These are phyloP conservation scores for Ceratocystis variospora DNA, from an alignment of 2,329 filamentous ascomycete genomes.

Conservation along the genomic window DNA sequence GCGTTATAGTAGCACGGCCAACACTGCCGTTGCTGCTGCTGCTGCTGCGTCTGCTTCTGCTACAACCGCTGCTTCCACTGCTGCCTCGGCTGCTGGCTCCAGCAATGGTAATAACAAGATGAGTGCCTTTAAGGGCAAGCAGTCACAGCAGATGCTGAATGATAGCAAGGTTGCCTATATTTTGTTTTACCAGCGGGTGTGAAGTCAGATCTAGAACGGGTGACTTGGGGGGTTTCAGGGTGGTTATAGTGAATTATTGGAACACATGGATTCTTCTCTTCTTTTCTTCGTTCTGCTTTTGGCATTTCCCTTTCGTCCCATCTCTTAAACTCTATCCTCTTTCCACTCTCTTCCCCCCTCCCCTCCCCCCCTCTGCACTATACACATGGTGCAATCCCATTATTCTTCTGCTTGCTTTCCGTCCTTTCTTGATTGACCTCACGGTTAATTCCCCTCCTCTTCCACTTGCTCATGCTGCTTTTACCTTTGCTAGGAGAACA, in stretches of 20 bases:
- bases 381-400: too few species aligned
- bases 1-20: conserved; percentile 52
- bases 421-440: neutral
- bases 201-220: conserved; percentile 14
- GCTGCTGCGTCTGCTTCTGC: neutral
- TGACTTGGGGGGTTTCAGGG: neutral
- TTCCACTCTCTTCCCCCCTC: neutral
- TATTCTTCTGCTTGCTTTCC: neutral
- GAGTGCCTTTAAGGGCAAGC: conserved; percentile 40
- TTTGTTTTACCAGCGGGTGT: conserved; percentile 79
- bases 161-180: conserved; percentile 97
- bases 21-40: conserved; percentile 41
- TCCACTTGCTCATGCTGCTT: neutral
- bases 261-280: neutral
- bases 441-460: neutral
- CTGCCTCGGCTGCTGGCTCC: neutral
- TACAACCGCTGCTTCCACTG: neutral
- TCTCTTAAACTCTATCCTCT: neutral
- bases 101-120: conserved; percentile 26
- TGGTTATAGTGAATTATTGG: conserved; percentile 1
- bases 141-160: conserved; percentile 52
- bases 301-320: neutral
- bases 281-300: neutral
- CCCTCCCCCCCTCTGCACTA: neutral
- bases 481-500: too few species aligned